A percentile compares a stretch with the other conserved stretches of the same genome.
Evolutionary conservation across 2,329 filamentous ascomycete species (phyloP).

Genomic region (Chaetomiaceae sp.): DNA sequence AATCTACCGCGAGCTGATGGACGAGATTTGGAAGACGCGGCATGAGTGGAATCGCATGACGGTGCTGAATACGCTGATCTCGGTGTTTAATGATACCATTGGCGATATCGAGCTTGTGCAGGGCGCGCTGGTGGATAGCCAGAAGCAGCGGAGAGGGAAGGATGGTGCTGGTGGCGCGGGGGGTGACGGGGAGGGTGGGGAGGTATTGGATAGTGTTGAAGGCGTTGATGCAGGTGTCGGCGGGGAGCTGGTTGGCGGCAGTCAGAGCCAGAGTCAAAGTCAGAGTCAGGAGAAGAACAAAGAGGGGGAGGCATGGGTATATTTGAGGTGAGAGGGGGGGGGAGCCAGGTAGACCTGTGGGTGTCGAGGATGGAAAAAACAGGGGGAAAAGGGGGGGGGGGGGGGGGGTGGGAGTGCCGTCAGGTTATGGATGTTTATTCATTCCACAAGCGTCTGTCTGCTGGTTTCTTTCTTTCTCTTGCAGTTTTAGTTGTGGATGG

Average conservation of each 20-base stretch:
- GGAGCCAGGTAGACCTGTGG: background rate
- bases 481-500: background rate
- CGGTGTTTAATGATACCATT: constrained; percentile 67
- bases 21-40: constrained; percentile 75
- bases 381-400: background rate
- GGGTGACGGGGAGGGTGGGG: background rate
- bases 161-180: background rate
- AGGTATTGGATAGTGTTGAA: constrained; percentile 18
- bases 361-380: background rate
- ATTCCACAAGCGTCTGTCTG: background rate
- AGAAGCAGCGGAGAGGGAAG: constrained; percentile 8
- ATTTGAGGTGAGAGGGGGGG: constrained; percentile 9
- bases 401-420: too few relatives aligned
- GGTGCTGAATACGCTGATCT: constrained; percentile 54
- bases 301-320: constrained; percentile 17
- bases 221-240: background rate
- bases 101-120: constrained; percentile 29
- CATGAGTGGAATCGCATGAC: constrained; percentile 78
- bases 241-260: background rate
- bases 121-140: constrained; percentile 26
- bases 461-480: background rate
- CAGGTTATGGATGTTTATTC: background rate
- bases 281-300: constrained; percentile 4
- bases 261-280: constrained; percentile 3
- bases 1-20: constrained; percentile 86